phyloP scores from a whole-genome alignment of 768 basidiomycete species.

The Dacryopinax spathularia region DNA sequence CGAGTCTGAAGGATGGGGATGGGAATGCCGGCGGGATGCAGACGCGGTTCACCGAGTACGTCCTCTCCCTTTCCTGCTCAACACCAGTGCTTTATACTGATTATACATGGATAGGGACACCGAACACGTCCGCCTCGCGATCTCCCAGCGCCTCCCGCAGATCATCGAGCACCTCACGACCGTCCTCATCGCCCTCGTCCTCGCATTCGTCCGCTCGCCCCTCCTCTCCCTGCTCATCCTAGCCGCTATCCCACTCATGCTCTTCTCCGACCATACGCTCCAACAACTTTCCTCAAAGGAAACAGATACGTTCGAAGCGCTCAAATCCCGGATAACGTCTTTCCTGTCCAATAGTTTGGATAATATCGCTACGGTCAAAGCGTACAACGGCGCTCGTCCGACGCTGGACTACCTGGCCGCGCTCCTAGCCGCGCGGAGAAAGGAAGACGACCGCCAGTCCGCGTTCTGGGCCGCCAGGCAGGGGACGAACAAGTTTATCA shows the following conservation, averaged over 20 bases:
- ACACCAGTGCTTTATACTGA: background rate
- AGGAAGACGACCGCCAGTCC: conserved; percentile 40
- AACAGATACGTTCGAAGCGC: conserved; percentile 13
- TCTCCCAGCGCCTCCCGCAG: conserved; percentile 64
- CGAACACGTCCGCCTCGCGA: conserved; percentile 78
- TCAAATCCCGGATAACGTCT: conserved; percentile 16
- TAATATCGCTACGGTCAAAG: conserved; percentile 43
- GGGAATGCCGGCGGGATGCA: conserved; percentile 68
- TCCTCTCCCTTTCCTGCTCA: background rate
- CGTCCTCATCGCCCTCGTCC: conserved; percentile 60
- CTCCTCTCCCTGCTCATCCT: conserved; percentile 84
- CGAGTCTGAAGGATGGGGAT: conserved; percentile 40
- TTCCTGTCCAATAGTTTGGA: conserved; percentile 1
- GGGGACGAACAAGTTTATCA: conserved; percentile 61
- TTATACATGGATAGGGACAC: conserved; percentile 52
- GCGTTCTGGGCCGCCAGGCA: conserved; percentile 62
- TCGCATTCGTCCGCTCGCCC: conserved; percentile 71
- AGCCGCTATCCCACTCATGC: conserved; percentile 66
- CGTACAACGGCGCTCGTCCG: conserved; percentile 60
- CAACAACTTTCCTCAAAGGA: conserved; percentile 9
- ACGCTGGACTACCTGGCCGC: conserved; percentile 39
- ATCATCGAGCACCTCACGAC: conserved; percentile 60
- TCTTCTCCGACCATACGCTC: conserved; percentile 13
- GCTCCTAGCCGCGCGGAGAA: conserved; percentile 33
- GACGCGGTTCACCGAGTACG: conserved; percentile 77